These are phyloP conservation scores for Camillea tinctor DNA, from an alignment of 2,329 filamentous ascomycete species.

Conservation along the genomic window DNA sequence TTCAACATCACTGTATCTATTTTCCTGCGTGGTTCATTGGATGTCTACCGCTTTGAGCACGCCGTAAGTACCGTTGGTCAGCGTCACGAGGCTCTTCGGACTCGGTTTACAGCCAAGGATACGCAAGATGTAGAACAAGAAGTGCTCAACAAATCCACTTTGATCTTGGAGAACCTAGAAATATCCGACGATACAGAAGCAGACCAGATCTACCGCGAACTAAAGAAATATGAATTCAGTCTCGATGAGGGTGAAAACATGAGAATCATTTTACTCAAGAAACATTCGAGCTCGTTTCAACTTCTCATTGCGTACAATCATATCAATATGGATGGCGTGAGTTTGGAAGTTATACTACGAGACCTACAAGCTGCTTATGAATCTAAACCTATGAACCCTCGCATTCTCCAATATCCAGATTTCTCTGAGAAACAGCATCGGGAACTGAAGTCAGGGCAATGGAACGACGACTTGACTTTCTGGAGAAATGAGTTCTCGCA, in stretches of 20 bases:
- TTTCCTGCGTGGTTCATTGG: constrained; percentile 34
- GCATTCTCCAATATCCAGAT: neutral
- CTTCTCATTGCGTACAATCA: neutral
- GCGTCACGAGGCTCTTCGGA: neutral
- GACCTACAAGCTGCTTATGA: neutral
- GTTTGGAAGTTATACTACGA: neutral
- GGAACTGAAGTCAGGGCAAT: neutral
- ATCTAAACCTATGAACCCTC: neutral
- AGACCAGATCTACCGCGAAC: neutral
- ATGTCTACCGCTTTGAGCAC: constrained; percentile 8
- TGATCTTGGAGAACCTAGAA: neutral
- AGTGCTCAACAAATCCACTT: neutral
- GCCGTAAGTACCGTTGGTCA: neutral
- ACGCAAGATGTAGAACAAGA: neutral
- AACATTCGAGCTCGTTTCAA: neutral
- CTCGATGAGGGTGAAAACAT: neutral
- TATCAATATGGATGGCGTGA: constrained; percentile 1
- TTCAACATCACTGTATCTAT: constrained; percentile 39
- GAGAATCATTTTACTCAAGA: neutral
- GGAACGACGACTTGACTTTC: neutral
- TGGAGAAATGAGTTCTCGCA: neutral
- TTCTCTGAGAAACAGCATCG: neutral
- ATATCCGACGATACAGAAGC: neutral
- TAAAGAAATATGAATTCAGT: neutral
- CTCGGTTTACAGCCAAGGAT: neutral